Base-by-base conservation (phyloP, 2,329 filamentous ascomycete genomes). In the Fusarium citri region DNA sequence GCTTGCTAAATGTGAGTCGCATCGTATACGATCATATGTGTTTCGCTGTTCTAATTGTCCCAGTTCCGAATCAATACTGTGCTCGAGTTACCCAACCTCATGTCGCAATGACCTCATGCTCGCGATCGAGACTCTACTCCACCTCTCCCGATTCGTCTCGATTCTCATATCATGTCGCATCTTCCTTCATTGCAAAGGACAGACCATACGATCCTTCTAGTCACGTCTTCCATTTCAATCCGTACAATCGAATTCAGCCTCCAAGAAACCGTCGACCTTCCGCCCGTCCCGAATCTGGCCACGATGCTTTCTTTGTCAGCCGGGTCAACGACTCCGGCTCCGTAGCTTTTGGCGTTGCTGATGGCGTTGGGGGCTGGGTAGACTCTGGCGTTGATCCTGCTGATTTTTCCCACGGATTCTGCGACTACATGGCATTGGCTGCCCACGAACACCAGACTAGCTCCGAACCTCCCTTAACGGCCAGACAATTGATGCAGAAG, bases 281-380 rank as follows among this genome's bases (percentile, higher is more conserved):
- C 34, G 76, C 77, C 30, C 89, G 92, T 25, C 92, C 91, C 51
- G 91, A 89, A 62, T 96, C 92, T 53, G 96, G 96, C 18, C 94
- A 99, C 81, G 96, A 99, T 85, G 93, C 96, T 61, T 98, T 98
- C 83, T 99, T 99, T 81, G 91, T 96, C 74, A 88, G 92, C 76
- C 89, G 90, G 25, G 84, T 98, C n/a, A 93, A 92, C 54, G 88
- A 89, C 68, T 87, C 87, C 3, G 86, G 89, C 40, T 86, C 89
- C 42, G 87, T 97, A 14, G 93, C 94, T 1, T 91, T 99, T 72
- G 96, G 94, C 20, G 88, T 99, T 25, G 94, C 94, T 55, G 96
- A 99, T 78, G 96, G 96, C 14, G 96, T 99, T 1, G 96, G 96
- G 49, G 96, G 96, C 37, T 99, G 96, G 94, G 89, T 92, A 68